phyloP scores from a whole-genome alignment of 495 filamentous ascomycete genomes.

The Tuber indicum region DNA sequence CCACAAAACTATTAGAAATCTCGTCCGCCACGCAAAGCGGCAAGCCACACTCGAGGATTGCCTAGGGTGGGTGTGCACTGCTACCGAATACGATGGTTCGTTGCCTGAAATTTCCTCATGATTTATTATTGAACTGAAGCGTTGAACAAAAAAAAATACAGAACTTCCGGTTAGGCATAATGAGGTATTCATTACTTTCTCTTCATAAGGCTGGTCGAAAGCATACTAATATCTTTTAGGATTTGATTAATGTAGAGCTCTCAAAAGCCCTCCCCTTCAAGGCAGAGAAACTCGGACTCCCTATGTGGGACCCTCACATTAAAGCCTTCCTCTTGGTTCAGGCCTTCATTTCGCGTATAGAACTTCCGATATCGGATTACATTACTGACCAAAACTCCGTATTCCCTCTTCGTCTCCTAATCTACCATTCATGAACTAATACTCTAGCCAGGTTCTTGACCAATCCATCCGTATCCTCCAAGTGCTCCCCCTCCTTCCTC shows the following conservation, averaged over 20 bases:
- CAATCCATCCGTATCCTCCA: slow-evolving; percentile 93
- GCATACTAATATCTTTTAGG: slow-evolving; percentile 35
- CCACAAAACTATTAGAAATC: slow-evolving; percentile 84
- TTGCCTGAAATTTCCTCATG: background rate
- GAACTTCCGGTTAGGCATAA: slow-evolving; percentile 98
- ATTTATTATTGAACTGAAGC: background rate
- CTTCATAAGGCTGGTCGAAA: background rate
- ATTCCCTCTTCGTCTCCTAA: slow-evolving; percentile 18
- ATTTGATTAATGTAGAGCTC: slow-evolving; percentile 91
- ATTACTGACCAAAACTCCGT: slow-evolving; percentile 78
- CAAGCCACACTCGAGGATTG: slow-evolving; percentile 77
- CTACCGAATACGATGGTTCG: slow-evolving; percentile 75
- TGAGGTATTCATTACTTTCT: slow-evolving; percentile 46
- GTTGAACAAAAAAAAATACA: slow-evolving; percentile 10
- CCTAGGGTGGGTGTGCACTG: slow-evolving; percentile 83
- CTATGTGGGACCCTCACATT: slow-evolving; percentile 98
- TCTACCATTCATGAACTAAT: slow-evolving; percentile 11
- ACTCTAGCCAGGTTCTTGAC: slow-evolving; percentile 63
- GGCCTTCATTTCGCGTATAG: slow-evolving; percentile 86
- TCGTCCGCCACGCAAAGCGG: slow-evolving; percentile 68
- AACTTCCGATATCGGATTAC: slow-evolving; percentile 92
- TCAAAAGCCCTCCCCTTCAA: slow-evolving; percentile 68
- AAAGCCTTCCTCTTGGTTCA: slow-evolving; percentile 93
- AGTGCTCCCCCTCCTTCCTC: background rate
- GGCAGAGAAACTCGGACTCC: slow-evolving; percentile 62